Conservation (phyloP, 2,329 filamentous ascomycete species). For the Colletotrichum tropicale region DNA sequence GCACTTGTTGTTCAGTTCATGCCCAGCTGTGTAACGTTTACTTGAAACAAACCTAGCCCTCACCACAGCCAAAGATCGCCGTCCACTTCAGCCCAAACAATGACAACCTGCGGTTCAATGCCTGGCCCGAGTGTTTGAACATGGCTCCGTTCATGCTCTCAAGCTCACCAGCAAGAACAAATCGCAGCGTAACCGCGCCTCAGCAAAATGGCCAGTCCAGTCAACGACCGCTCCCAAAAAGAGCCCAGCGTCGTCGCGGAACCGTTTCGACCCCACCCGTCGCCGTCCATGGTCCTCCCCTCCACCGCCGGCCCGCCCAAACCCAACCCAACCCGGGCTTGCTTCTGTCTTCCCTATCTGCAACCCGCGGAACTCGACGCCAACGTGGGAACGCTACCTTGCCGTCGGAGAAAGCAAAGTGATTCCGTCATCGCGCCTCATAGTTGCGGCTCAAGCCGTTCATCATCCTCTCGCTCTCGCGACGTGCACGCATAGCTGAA, state of each 20-base stretch:
- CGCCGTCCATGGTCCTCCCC: not conserved
- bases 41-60: conserved; percentile 15
- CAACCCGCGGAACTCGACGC: not conserved
- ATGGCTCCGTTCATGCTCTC: not conserved
- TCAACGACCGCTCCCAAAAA: not conserved
- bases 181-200: not conserved
- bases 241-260: conserved; percentile 2
- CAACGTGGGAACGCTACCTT: not conserved
- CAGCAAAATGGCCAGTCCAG: not conserved
- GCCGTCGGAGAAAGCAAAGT: not conserved
- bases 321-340: not conserved
- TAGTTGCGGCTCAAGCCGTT: conserved; percentile 1
- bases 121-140: not conserved
- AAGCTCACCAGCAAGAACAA: not conserved
- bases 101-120: not conserved
- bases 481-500: not conserved
- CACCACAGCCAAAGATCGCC: not conserved
- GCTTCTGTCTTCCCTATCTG: not conserved
- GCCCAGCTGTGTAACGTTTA: conserved; percentile 5
- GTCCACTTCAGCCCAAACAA: not conserved
- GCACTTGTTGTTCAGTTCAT: not conserved
- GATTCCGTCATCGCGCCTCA: not conserved
- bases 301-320: not conserved
- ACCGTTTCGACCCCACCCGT: conserved; percentile 14
- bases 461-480: not conserved